Evolutionary conservation across 1,139 yeast species (phyloP), one percentile per base, ranked within the genome.

Genomic region (Yamadazyma blattariae): DNA sequence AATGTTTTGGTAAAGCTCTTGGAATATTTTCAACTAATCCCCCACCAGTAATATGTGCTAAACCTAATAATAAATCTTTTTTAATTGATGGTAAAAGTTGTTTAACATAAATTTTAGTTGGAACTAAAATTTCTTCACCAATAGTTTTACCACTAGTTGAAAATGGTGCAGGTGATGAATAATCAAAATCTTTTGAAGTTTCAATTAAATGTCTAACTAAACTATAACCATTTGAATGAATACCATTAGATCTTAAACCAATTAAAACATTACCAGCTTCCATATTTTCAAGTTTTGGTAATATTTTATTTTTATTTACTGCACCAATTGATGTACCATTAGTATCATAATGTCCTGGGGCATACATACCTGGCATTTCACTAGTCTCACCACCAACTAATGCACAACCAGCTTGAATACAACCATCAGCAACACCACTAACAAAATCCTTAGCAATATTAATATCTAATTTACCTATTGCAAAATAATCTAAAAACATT

Each of bases 311-410:
- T 54, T 84, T 86, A 48, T 75, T 68, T n/a, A 94, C 97, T n/a
- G 98, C 98, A 53, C 99, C 99, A 34, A 94, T 90, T 35, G 97
- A 94, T 28, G 98, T 92, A 62, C 99, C 98, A 54, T 92, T 92
- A 41, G 96, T 90, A 63, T 94, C 99, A 58, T 94, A 94, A 61
- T 94, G 98, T 30, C 94, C 95, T 40, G 81, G 89, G 39, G 82
- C 85, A 56, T 94, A 94, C 84, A 94, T 88, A 47, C 98, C 98
- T 27, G 99, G 99, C 99, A 94, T 94, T 71, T 94, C 99, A 38
- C 96, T 87, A 33, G 99, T 94, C 64, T 94, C 98, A 48, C 98
- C 99, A 38, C 99, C 99, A 42, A 94, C 97, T 43, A 94, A 74
- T 7, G 99, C 98, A 74, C 98, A 92, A 11, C 96, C 96, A 25